These are phyloP conservation scores for Trichoderma oligosporum DNA, from an alignment of 2,329 filamentous ascomycete species.

Conservation along the genomic window DNA sequence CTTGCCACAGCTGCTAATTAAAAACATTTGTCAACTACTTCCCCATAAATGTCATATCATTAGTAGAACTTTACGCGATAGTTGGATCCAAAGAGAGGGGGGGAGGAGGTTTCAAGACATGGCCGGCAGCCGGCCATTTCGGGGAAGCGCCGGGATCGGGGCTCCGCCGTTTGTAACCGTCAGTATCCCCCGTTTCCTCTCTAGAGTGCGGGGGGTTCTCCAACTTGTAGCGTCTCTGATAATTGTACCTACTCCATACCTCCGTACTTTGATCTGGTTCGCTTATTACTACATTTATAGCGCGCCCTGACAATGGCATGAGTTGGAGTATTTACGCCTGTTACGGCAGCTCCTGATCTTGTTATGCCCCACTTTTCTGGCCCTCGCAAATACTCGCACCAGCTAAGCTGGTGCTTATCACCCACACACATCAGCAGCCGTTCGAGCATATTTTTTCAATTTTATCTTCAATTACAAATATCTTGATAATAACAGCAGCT, in stretches of 20 bases:
- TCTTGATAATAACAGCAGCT: too few relatives aligned
- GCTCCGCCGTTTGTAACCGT: conserved; percentile 20
- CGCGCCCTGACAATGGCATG: conserved; percentile 10
- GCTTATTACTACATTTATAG: conserved; percentile 1
- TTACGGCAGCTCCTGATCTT: too few relatives aligned
- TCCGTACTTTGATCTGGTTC: background rate
- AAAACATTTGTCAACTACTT: conserved; percentile 12
- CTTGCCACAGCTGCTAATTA: background rate
- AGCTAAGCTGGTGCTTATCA: too few relatives aligned
- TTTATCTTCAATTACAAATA: too few relatives aligned
- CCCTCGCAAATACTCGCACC: too few relatives aligned
- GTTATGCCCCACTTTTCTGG: too few relatives aligned
- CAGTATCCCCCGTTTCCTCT: background rate
- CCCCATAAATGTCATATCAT: conserved; percentile 5
- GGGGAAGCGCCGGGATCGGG: conserved; percentile 19
- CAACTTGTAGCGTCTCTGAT: background rate
- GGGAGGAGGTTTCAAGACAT: too few relatives aligned
- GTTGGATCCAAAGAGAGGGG: background rate
- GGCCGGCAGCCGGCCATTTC: background rate
- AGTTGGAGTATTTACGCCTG: too few relatives aligned
- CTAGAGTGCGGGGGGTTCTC: conserved; percentile 2
- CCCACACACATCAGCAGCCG: too few relatives aligned
- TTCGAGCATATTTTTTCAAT: too few relatives aligned
- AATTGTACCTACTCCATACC: background rate
- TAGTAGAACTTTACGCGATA: conserved; percentile 5